Percentiles rank a stretch among this genome's conserved stretches.
phyloP scores from a whole-genome alignment of 2,329 filamentous ascomycete genomes.

The Apiospora koreana region DNA sequence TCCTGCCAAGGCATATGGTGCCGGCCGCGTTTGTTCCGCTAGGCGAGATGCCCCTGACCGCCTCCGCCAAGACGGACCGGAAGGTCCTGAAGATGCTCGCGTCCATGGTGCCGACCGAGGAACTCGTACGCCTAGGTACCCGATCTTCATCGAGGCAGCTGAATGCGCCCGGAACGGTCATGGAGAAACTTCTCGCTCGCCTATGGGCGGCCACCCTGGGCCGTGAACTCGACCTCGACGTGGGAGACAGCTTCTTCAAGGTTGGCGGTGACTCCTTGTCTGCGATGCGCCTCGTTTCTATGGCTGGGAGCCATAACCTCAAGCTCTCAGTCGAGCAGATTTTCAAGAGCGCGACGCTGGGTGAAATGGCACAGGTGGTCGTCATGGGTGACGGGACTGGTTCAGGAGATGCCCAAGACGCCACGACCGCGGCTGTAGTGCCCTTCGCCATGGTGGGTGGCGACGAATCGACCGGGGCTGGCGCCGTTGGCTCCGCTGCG shows the following conservation, averaged over 20 bases:
- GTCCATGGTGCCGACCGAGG: conserved; percentile 4
- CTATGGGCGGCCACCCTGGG: background rate
- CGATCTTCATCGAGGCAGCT: background rate
- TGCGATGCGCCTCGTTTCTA: conserved; percentile 38
- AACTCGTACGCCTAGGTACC: background rate
- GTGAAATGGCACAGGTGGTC: background rate
- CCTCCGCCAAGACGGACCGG: conserved; percentile 16
- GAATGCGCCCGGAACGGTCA: background rate
- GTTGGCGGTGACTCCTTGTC: conserved; percentile 32
- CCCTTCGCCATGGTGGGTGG: background rate
- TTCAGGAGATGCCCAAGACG: background rate
- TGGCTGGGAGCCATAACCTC: background rate
- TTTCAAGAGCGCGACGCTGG: background rate
- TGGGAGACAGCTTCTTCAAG: conserved; percentile 27
- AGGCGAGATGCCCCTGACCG: conserved; percentile 12
- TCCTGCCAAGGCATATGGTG: conserved; percentile 15
- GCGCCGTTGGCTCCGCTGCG: background rate
- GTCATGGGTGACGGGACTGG: background rate
- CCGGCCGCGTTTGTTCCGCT: conserved; percentile 13
- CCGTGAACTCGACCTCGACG: background rate
- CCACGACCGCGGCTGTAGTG: background rate
- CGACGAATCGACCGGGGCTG: background rate
- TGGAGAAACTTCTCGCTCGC: background rate
- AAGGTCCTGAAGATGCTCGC: conserved; percentile 12
- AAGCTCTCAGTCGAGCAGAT: background rate